Base-by-base conservation (phyloP, 2,329 filamentous ascomycete genomes). In the Cordyceps militaris region DNA sequence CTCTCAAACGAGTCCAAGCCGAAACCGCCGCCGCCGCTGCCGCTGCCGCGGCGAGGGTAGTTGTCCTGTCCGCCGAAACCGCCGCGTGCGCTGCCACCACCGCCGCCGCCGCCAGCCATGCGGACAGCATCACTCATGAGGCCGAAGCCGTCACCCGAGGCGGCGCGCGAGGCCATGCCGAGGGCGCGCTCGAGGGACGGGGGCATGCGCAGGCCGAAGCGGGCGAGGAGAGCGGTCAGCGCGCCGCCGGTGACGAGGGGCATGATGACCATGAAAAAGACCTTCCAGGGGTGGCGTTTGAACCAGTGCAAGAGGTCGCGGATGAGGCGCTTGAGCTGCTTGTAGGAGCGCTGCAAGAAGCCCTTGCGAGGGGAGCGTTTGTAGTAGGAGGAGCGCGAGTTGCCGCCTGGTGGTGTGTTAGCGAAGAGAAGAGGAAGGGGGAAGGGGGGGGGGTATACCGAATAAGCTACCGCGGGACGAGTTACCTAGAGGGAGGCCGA, bases 231-330 rank as follows among this genome's bases (percentile, higher is more conserved):
- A 48, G 87, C 89, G 9, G 86, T 86, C 63, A 97, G 74, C 28
- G 89, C 87, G 32, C 93, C 93, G 53, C 90, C 90, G 1, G 87
- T 91, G 66, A 97, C 76, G 59, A 97, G 79, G 10, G 93, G 93
- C 81, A 97, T 84, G 66, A 97, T 81, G 61, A 96, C 87, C 61
- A 91, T 82, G 77, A 89, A 79, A 76, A 97, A 89, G 49, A 96
- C 89, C 74, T 95, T 95, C 68, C 91, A 75, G 0, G 92, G 93
- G 74, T 97, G 87, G 38, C 84, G 81, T 69, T 89, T 87, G 66
- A 89, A 88, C 74, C 93, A 96, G 70, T 86, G 83, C 70, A 87
- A 79, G 9, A 97, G 84, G 69, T 96, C 86, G 66, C 88, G 87
- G 58, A 96, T 75, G 61, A 96, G 82, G 44, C 87, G 85, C 68